Base-by-base conservation (phyloP, 2,329 filamentous ascomycete species). In the Alternaria consortialis region DNA sequence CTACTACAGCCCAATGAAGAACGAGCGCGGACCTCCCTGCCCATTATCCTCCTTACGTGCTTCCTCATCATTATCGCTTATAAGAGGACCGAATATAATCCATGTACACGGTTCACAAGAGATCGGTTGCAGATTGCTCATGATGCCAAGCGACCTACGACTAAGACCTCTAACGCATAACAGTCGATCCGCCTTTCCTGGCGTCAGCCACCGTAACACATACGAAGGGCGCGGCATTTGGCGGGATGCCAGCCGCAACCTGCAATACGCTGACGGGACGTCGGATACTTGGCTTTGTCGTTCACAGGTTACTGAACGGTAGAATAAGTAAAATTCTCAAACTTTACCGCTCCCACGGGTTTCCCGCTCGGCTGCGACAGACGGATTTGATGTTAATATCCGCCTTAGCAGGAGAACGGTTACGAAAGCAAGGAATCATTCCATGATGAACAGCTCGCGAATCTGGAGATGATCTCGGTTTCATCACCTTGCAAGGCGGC, bases 81-180 rank as follows among this genome's bases (percentile, higher is more conserved):
- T 17, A 36, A 32, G 43, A 34, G 34, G 54, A 48, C 42, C 54
- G 36, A 40, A 17, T 51, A 7, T 12, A 40, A 17, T 13, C 54
- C 53, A 27, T 47, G 43, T 27, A 48, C 25, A 37, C 43, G 42
- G 32, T 36, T 37, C 42, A 37, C 32, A 25, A 25, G 32, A 34
- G 42, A 36, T 37, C 42, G 23, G 42, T 48, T 47, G 53, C 31
- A 47, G 15, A 47, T 25, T 32, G 53, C 42, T 7, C 29, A 27
- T 23, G 31, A 44, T 56, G 52, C 57, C 32, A 56, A 56, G 43
- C 25, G n/a, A 39, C 43, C 43, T 43, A 37, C 43, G 23, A 29
- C 46, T 39, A 46, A 15, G 20, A 13, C 15, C 29, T 7, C 58
- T 51, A 56, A 60, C 53, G 46, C 31, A 25, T 42, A 55, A 27